phyloP scores from a whole-genome alignment of 345 rosid genomes.

The Arabidopsis thaliana region TAIR10.1 NC_003071.7:9795001-9795500 shows the following conservation, averaged over 20 bases:
- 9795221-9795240: background rate
- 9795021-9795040: too few relatives aligned
- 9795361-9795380: conserved; percentile 54
- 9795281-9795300: background rate
- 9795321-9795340: conserved; percentile 55
- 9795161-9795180: background rate
- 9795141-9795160: background rate
- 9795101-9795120: too few relatives aligned
- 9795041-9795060: too few relatives aligned
- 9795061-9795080: too few relatives aligned
- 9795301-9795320: conserved; percentile 52
- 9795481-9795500: background rate
- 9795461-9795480: background rate
- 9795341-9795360: conserved; percentile 63
- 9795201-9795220: background rate
- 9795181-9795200: background rate
- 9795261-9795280: background rate
- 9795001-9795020: too few relatives aligned
- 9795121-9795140: too few relatives aligned
- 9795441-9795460: background rate
- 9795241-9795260: background rate
- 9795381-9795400: conserved; percentile 59
- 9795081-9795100: too few relatives aligned
- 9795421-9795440: conserved; percentile 40
- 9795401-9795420: conserved; percentile 54